Conservation (phyloP, 495 filamentous ascomycete genomes). For the Aspergillus baeticus region DNA sequence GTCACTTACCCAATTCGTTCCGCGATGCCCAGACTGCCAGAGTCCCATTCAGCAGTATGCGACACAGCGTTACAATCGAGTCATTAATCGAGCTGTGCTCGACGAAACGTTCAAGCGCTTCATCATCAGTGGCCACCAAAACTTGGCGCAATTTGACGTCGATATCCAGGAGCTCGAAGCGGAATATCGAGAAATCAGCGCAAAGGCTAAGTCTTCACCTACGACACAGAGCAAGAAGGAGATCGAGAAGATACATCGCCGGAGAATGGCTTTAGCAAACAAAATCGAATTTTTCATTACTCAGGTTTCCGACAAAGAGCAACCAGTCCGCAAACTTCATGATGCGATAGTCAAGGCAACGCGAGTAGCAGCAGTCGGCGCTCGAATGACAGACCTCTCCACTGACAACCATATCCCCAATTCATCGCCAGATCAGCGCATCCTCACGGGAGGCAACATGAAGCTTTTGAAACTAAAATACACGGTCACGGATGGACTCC, state of each 20-base stretch:
- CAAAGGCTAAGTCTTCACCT: too few relatives aligned
- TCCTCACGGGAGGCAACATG: neutral
- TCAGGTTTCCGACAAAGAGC: neutral
- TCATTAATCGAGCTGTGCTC: constrained; percentile 60
- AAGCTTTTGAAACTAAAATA: neutral
- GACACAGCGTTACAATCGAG: constrained; percentile 65
- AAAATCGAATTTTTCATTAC: neutral
- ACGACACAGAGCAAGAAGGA: neutral
- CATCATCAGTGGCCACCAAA: constrained; percentile 23
- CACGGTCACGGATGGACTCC: too few relatives aligned
- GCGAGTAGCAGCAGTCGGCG: neutral
- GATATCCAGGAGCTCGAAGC: neutral
- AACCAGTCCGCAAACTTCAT: constrained; percentile 2
- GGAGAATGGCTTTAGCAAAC: neutral
- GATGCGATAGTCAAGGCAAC: constrained; percentile 1
- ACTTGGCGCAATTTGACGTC: neutral
- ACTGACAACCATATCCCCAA: neutral
- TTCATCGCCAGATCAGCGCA: neutral
- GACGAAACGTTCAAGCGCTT: constrained; percentile 70
- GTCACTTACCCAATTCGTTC: constrained; percentile 44
- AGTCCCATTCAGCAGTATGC: constrained; percentile 36
- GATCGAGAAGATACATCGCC: neutral
- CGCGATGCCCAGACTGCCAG: constrained; percentile 4
- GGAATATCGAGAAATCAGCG: neutral
- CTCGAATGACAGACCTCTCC: neutral